Base-by-base conservation (phyloP, 2,329 filamentous ascomycete species). In the Phialophora tarda region DNA sequence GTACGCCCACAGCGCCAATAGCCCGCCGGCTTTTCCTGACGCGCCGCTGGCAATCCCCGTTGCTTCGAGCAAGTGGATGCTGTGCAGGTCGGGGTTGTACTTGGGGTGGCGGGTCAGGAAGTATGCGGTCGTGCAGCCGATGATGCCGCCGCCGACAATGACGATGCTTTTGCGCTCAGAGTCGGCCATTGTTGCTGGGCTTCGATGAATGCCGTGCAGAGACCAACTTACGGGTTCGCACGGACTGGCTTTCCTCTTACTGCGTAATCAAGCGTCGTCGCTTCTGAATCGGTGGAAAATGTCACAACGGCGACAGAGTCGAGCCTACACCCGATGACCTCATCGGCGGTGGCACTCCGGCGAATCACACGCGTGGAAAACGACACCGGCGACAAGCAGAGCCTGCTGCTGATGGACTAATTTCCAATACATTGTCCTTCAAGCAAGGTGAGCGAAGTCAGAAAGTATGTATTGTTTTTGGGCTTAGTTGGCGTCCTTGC, bases 1-100 rank as follows among this genome's bases (percentile, higher is more conserved):
- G 75, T 97, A 97, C 0, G 94, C 95, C 93, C 94, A 98, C 17
- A 93, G 82, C 0, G 89, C 95, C 24, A 99, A 84, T 4, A 99
- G 83, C 0, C 95, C 95, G 17, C 95, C 95, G 0, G 95, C 94
- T 80, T 97, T 98, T 48, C 95, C 95, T 8, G 93, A 97, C 44
- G 95, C 94, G 26, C 91, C 94, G n/a, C 92, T 88, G 6, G 95
- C 95, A 70, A 98, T 89, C 53, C 88, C 84, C 2, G 88, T 88
- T 0, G 95, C 93, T 82, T 99, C 95, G 62, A 98, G 84, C 32
- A 99, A 83, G 1, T 91, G 96, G 73, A 98, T 89, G 61, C 84
- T 89, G 77, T 97, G 91, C 61, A 86, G 85, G 24, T 85, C 79
- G 50, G 89, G 88, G 76, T 95, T 85, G 81, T 91, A 98, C 32